Percentiles rank a stretch among this genome's conserved stretches.
These are phyloP conservation scores for Cyberlindnera meyerae DNA, from an alignment of 805 yeast genomes.

Conservation along the genomic window DNA sequence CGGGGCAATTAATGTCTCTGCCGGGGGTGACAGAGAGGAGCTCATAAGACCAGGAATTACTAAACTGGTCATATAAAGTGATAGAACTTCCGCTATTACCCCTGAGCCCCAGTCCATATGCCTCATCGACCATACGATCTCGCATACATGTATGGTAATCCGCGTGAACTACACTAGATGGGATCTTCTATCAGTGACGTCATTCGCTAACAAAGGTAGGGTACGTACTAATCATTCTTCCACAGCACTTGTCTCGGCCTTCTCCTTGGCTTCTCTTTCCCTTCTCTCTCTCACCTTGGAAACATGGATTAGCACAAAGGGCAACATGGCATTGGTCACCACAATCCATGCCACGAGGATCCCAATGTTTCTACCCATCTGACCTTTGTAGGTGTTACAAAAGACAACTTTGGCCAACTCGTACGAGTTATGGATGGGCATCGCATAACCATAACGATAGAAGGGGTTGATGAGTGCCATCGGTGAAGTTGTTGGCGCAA, in stretches of 20 bases:
- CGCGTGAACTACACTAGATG: not conserved
- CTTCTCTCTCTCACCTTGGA: slow-evolving; percentile 11
- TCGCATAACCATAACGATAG: slow-evolving; percentile 58
- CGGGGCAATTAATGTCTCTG: no score
- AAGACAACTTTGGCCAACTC: slow-evolving; percentile 57
- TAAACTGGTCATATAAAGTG: no score
- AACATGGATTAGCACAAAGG: slow-evolving; percentile 35
- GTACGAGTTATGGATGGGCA: slow-evolving; percentile 63
- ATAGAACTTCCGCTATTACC: no score
- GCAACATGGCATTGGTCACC: slow-evolving; percentile 37
- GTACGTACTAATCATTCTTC: no score
- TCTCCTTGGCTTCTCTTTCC: slow-evolving; percentile 9
- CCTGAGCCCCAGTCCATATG: no score
- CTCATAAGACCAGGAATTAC: no score
- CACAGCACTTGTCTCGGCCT: slow-evolving; percentile 2
- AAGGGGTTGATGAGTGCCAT: slow-evolving; percentile 50
- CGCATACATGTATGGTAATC: no score
- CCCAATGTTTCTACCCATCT: slow-evolving; percentile 56
- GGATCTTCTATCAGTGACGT: not conserved
- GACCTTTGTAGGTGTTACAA: slow-evolving; percentile 49
- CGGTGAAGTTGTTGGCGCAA: slow-evolving; percentile 62
- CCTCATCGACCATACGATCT: no score
- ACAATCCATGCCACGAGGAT: slow-evolving; percentile 57
- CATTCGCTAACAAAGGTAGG: not conserved
- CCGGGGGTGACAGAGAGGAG: no score